Conservation (phyloP, 148 eudicot species). For the Persicaria maculosa region DNA sequence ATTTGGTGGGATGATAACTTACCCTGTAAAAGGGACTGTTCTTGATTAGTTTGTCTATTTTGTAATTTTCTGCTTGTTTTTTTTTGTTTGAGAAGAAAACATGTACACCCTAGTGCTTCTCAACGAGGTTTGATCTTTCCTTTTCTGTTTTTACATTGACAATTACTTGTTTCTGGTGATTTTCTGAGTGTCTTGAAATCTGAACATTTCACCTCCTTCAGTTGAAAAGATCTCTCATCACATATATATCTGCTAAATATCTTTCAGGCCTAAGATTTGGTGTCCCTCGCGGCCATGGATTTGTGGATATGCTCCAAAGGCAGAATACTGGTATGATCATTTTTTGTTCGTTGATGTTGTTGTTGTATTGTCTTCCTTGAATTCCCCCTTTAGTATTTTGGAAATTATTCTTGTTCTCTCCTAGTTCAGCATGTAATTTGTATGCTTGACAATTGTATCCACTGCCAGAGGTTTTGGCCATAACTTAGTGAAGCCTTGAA, state of each 20-base stretch:
- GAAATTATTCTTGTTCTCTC: not conserved
- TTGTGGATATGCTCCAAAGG: constrained; percentile 14
- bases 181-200: not conserved
- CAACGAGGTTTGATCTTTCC: not conserved
- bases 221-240: not conserved
- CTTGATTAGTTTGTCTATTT: no score
- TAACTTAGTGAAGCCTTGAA: not conserved
- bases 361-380: not conserved
- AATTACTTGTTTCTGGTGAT: not conserved
- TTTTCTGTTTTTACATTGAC: not conserved
- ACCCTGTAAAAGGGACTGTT: not conserved
- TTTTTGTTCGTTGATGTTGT: not conserved
- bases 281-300: constrained; percentile 21
- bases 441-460: not conserved
- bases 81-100: no score
- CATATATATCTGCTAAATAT: not conserved
- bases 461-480: not conserved
- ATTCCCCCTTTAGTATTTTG: not conserved
- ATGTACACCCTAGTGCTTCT: no score
- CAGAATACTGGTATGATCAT: constrained; percentile 25
- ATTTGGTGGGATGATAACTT: not conserved
- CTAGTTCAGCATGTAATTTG: not conserved
- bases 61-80: no score
- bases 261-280: constrained; percentile 25
- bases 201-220: not conserved